Evolutionary conservation across 2,329 filamentous ascomycete species (phyloP).

Genomic region (Ambrosiella xylebori): DNA sequence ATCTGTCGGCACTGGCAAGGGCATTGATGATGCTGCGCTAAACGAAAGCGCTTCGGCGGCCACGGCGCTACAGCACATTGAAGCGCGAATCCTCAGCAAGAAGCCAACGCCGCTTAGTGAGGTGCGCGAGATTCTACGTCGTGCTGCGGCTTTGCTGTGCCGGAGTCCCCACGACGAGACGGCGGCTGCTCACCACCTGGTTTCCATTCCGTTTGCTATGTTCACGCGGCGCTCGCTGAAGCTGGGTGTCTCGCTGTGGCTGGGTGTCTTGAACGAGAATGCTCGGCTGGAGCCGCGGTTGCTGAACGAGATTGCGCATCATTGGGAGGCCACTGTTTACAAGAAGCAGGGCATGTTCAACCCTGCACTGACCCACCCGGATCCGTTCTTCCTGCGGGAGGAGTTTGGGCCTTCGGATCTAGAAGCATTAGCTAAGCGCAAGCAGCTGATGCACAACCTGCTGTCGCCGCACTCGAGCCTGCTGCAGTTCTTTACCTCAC

Average conservation of each 20-base stretch:
- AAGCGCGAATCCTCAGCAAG: constrained; percentile 50
- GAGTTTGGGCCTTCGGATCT: constrained; percentile 89
- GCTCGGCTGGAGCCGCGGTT: constrained; percentile 73
- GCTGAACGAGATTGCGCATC: constrained; percentile 69
- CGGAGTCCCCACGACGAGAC: constrained; percentile 58
- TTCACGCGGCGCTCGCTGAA: constrained; percentile 95
- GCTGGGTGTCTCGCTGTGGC: constrained; percentile 86
- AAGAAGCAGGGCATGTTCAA: constrained; percentile 70
- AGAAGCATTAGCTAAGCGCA: constrained; percentile 52
- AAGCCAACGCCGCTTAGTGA: constrained; percentile 56
- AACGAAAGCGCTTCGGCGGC: constrained; percentile 39
- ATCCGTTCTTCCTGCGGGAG: constrained; percentile 80
- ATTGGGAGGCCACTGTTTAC: constrained; percentile 75
- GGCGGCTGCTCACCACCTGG: constrained; percentile 68
- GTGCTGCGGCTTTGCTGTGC: constrained; percentile 75
- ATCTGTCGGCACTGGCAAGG: constrained; percentile 24
- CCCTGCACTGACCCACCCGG: constrained; percentile 49
- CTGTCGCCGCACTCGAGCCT: constrained; percentile 75
- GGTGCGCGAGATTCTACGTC: constrained; percentile 63
- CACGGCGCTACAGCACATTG: constrained; percentile 54
- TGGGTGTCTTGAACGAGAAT: constrained; percentile 93
- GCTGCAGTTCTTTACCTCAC: constrained; percentile 78
- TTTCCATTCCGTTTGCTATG: constrained; percentile 79
- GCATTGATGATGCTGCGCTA: background rate
- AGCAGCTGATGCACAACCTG: constrained; percentile 64